These are phyloP conservation scores for Irineochytrium annulatum DNA, from an alignment of 192 early-diverging fungal species.

Conservation along the genomic window DNA sequence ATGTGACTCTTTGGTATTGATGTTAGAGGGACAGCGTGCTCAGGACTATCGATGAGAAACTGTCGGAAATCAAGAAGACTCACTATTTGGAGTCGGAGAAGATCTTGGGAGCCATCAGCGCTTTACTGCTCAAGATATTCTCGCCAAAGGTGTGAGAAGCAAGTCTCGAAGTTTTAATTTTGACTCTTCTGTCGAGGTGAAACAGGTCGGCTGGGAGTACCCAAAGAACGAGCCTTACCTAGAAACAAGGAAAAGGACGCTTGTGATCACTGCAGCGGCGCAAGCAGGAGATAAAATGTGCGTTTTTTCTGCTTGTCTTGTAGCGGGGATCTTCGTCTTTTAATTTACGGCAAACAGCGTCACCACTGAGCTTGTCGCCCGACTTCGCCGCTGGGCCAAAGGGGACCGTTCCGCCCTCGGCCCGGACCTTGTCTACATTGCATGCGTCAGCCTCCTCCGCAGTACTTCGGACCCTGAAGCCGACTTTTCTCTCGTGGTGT, in stretches of 20 bases:
- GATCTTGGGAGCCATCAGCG: conserved; percentile 59
- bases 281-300: conserved; percentile 52
- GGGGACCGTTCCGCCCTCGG: conserved; percentile 67
- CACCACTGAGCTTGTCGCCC: neutral
- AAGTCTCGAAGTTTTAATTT: too few relatives aligned
- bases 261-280: conserved; percentile 71
- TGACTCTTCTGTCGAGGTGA: too few relatives aligned
- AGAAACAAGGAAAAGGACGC: conserved; percentile 67
- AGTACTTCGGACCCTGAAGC: conserved; percentile 21
- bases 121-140: conserved; percentile 69
- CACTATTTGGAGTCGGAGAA: too few relatives aligned
- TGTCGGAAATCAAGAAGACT: too few relatives aligned
- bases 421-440: conserved; percentile 57
- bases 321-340: too few relatives aligned
- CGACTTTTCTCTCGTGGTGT: conserved; percentile 38
- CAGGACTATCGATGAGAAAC: too few relatives aligned
- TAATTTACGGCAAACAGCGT: too few relatives aligned
- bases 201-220: conserved; percentile 80
- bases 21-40: too few relatives aligned
- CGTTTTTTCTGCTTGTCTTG: conserved; percentile 23
- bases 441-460: conserved; percentile 67
- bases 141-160: conserved; percentile 63
- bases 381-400: conserved; percentile 46
- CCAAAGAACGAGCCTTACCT: conserved; percentile 67
- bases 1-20: neutral